Evolutionary conservation across 2,329 filamentous ascomycete species (phyloP).

Genomic region (Cladosporium velox): DNA sequence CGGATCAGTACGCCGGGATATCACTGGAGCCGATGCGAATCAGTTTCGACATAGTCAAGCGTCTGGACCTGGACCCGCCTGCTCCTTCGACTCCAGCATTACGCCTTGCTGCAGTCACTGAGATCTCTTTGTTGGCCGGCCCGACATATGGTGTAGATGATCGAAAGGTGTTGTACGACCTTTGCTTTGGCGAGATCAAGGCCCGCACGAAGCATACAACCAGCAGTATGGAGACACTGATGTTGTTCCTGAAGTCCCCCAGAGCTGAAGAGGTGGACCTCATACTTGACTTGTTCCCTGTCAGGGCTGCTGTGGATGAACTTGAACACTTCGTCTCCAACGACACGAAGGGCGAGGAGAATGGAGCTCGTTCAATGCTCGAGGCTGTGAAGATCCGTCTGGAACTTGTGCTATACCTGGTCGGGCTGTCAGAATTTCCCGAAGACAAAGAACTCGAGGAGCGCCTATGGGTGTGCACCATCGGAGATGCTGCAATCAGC

Average conservation of each 20-base stretch:
- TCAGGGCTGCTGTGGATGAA: slow-evolving; percentile 40
- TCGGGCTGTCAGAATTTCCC: slow-evolving; percentile 19
- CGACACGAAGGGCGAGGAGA: not conserved
- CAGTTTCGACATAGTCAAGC: slow-evolving; percentile 32
- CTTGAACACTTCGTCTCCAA: slow-evolving; percentile 38
- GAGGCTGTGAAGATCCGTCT: slow-evolving; percentile 39
- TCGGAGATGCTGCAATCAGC: slow-evolving; percentile 28
- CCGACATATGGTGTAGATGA: slow-evolving; percentile 22
- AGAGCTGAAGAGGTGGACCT: slow-evolving; percentile 23
- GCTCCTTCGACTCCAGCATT: slow-evolving; percentile 22
- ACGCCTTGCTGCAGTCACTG: slow-evolving; percentile 24
- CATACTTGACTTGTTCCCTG: slow-evolving; percentile 29
- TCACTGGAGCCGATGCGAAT: slow-evolving; percentile 19
- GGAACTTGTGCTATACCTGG: slow-evolving; percentile 59
- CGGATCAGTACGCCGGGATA: not conserved
- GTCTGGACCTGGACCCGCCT: slow-evolving; percentile 21
- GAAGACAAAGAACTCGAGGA: slow-evolving; percentile 20
- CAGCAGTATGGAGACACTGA: slow-evolving; percentile 29
- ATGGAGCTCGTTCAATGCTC: not conserved
- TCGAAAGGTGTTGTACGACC: slow-evolving; percentile 28
- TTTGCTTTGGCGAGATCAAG: slow-evolving; percentile 28
- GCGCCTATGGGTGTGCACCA: slow-evolving; percentile 24
- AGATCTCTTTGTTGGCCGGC: slow-evolving; percentile 24
- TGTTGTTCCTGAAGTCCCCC: slow-evolving; percentile 25
- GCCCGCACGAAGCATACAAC: slow-evolving; percentile 27